Conservation (phyloP, 1,284 basidiomycete genomes). For the Leccinum pachyderme region DNA sequence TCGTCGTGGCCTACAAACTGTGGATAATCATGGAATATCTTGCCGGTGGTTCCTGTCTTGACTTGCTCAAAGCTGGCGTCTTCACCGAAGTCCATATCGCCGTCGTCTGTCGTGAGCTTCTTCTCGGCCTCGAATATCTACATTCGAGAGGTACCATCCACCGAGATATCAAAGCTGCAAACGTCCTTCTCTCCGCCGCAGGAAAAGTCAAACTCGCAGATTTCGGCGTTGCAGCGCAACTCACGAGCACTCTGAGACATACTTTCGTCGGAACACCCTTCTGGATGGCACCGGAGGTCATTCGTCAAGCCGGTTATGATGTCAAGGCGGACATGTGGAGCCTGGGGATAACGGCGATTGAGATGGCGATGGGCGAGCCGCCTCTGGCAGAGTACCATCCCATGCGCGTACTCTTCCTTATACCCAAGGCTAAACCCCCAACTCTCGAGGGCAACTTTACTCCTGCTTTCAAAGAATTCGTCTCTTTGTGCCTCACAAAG, state of each 20-base stretch:
- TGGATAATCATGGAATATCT: constrained; percentile 99
- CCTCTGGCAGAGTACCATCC: constrained; percentile 93
- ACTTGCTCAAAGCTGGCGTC: constrained; percentile 87
- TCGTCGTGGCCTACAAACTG: constrained; percentile 94
- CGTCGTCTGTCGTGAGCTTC: constrained; percentile 89
- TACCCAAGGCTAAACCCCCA: constrained; percentile 95
- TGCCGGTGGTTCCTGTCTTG: constrained; percentile 96
- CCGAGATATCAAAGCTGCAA: constrained; percentile 98
- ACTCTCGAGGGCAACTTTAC: constrained; percentile 85
- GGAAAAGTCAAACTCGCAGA: constrained; percentile 98
- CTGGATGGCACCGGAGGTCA: constrained; percentile 98
- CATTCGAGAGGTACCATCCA: constrained; percentile 96
- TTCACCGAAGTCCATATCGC: constrained; percentile 94
- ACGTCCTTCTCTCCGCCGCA: constrained; percentile 85
- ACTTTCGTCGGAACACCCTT: constrained; percentile 97
- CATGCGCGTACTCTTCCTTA: constrained; percentile 94
- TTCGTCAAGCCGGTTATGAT: constrained; percentile 96
- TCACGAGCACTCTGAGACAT: constrained; percentile 84
- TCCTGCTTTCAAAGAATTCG: constrained; percentile 89
- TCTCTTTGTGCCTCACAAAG: constrained; percentile 89
- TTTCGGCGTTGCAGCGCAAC: constrained; percentile 93
- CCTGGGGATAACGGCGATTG: constrained; percentile 93
- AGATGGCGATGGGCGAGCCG: constrained; percentile 94
- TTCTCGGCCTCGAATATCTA: constrained; percentile 93
- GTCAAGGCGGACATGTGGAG: constrained; percentile 97